Evolutionary conservation across 768 basidiomycete species (phyloP), one percentile per base, ranked within the genome.

Genomic region (Xerocomellus amylosporus): DNA sequence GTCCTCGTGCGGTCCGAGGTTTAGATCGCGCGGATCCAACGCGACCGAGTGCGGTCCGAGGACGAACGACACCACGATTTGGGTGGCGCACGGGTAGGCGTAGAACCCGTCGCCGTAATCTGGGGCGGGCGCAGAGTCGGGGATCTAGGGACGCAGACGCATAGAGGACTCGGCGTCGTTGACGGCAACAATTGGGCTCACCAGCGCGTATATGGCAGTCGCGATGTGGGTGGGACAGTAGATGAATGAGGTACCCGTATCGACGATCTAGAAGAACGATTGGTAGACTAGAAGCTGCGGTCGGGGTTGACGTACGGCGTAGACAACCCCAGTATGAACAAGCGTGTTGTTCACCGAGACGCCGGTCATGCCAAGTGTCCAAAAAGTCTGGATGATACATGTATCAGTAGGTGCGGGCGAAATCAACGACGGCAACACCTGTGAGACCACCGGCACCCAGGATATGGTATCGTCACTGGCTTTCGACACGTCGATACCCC

Each of bases 181-280:
- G 22, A n/a, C 19, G 17, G n/a, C 2, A n/a, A 14, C 17, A 20
- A 30, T 1, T 3, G 9, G 28, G 44, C 73, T 46, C 26, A 79
- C 81, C 60, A 64, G 58, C 2, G 59, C 49, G 66, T 87, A 88
- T 54, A 88, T 75, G 9, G 67, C 58, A 3, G 63, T 47, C 6
- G 77, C 81, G 28, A 81, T 56, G 0, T 62, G 44, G 37, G 70
- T 64, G 1, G 84, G 82, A 7, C 85, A 54, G 66, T 87, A 87
- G 53, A 87, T 80, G 26, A 86, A 71, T 28, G 85, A 82, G 4
- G 85, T 86, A 30, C 87, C 86, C 0, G 85, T 84, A 61, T 88
- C 87, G 54, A 88, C 77, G 19, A 84, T 83, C 85, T 86, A 17
- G 22, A 20, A 2, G 24, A 19, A 19, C 30, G 24, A 26, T 40